These are phyloP conservation scores for Chlamydomonas sp. DNA, from an alignment of 139 green algal genomes.

Conservation along the genomic window DNA sequence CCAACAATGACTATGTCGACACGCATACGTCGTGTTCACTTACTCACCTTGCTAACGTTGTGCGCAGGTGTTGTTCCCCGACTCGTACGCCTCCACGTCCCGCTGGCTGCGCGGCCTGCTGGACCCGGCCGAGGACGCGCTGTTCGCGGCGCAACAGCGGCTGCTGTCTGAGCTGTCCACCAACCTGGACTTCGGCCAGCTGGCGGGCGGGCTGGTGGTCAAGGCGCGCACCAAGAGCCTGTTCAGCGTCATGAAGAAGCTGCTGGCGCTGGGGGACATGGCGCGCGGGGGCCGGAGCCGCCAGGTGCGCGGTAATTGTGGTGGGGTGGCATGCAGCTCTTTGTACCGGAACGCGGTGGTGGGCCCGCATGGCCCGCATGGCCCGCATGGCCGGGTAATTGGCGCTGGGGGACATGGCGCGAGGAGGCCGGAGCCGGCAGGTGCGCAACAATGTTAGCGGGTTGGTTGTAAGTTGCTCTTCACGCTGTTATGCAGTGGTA, in stretches of 20 bases:
- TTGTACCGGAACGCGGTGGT: too few relatives aligned
- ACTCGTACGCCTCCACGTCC: slow-evolving; percentile 75
- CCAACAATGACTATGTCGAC: too few relatives aligned
- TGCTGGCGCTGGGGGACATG: slow-evolving; percentile 83
- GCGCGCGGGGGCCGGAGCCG: slow-evolving; percentile 64
- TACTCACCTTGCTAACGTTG: too few relatives aligned
- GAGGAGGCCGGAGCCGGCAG: slow-evolving; percentile 60
- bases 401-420: neutral
- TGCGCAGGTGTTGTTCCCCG: slow-evolving; percentile 84
- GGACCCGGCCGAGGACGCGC: slow-evolving; percentile 50
- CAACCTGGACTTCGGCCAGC: slow-evolving; percentile 61
- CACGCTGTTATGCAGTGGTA: too few relatives aligned
- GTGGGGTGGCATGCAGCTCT: too few relatives aligned
- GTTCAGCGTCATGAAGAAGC: slow-evolving; percentile 94
- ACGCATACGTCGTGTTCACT: too few relatives aligned
- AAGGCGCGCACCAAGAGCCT: slow-evolving; percentile 86
- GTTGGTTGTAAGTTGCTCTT: too few relatives aligned
- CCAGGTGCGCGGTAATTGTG: too few relatives aligned
- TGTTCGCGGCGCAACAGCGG: slow-evolving; percentile 61
- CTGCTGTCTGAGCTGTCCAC: slow-evolving; percentile 68
- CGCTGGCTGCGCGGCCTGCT: slow-evolving; percentile 72
- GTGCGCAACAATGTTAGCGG: too few relatives aligned
- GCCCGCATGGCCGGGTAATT: too few relatives aligned
- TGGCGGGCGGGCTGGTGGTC: slow-evolving; percentile 54
- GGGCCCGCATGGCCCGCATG: too few relatives aligned